Percentiles rank a stretch among this genome's conserved stretches.
Conservation (phyloP, 768 basidiomycete species). For the Mycena vulgaris region DNA sequence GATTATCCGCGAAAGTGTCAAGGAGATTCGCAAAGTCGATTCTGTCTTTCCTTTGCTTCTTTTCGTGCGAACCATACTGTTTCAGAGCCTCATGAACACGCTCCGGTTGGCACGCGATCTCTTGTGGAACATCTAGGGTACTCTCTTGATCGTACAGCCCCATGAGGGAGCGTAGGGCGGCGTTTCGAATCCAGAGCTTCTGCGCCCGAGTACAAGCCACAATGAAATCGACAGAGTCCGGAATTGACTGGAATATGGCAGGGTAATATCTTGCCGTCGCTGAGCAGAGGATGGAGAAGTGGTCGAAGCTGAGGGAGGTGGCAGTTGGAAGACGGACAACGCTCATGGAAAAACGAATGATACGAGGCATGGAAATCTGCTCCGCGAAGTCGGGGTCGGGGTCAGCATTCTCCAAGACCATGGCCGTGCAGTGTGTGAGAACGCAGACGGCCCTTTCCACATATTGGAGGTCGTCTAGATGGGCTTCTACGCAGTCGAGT, state of each 20-base stretch:
- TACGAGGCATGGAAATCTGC: not conserved
- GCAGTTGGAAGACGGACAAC: conserved; percentile 8
- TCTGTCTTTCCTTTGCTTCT: not conserved
- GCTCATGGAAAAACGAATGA: conserved; percentile 1
- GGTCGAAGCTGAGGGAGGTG: not conserved
- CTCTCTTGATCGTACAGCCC: not conserved
- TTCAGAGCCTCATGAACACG: no score
- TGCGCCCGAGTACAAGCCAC: conserved; percentile 6
- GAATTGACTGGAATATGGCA: conserved; percentile 1
- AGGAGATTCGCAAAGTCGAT: not conserved
- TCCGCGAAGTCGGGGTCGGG: not conserved
- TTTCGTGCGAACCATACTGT: no score
- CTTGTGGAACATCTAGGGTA: no score
- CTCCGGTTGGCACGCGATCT: no score
- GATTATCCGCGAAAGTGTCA: not conserved
- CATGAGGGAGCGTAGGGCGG: not conserved
- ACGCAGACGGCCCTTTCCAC: conserved; percentile 14
- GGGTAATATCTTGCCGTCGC: not conserved
- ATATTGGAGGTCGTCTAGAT: not conserved
- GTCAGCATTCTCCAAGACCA: not conserved
- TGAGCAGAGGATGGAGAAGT: not conserved
- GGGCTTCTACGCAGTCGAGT: conserved; percentile 7
- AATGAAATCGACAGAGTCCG: conserved; percentile 13
- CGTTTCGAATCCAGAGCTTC: not conserved
- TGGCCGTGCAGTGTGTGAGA: conserved; percentile 3